Percentiles rank a stretch among this genome's conserved stretches.
phyloP scores from a whole-genome alignment of 768 basidiomycete species.

The Auriscalpium microsporum region DNA sequence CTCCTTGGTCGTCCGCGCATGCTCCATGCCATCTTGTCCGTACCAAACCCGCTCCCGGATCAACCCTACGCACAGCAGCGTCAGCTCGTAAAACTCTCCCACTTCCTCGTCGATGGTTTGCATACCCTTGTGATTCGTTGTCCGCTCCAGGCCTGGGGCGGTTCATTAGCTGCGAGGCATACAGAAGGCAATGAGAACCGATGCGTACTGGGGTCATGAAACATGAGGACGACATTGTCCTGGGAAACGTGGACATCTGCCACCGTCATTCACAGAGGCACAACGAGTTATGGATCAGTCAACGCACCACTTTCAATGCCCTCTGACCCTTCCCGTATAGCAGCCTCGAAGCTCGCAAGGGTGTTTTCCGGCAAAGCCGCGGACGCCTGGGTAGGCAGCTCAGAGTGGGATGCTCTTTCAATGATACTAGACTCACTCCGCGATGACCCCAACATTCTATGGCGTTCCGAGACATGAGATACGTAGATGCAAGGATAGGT shows the following conservation, averaged over 20 bases:
- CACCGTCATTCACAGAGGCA: slow-evolving; percentile 38
- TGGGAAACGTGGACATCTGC: slow-evolving; percentile 91
- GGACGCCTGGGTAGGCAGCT: slow-evolving; percentile 51
- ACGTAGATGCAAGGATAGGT: too few relatives aligned
- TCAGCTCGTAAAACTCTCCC: background rate
- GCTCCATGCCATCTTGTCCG: slow-evolving; percentile 50
- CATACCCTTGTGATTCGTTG: slow-evolving; percentile 68
- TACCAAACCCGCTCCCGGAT: slow-evolving; percentile 46
- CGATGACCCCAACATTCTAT: slow-evolving; percentile 78
- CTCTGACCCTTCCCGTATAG: slow-evolving; percentile 91
- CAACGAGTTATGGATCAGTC: slow-evolving; percentile 9
- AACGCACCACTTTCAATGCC: slow-evolving; percentile 95
- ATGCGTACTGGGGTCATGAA: slow-evolving; percentile 78
- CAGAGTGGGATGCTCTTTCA: slow-evolving; percentile 1
- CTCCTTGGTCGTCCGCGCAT: slow-evolving; percentile 69
- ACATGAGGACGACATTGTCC: slow-evolving; percentile 88
- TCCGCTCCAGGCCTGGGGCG: slow-evolving; percentile 57
- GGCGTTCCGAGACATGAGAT: too few relatives aligned
- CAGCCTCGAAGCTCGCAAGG: slow-evolving; percentile 88
- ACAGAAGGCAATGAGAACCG: background rate
- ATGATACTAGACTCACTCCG: slow-evolving; percentile 35
- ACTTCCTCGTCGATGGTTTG: background rate
- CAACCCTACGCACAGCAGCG: slow-evolving; percentile 32
- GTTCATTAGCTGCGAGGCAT: background rate
- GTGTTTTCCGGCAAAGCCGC: slow-evolving; percentile 90